These are phyloP conservation scores for Arxiozyma telluris DNA, from an alignment of 1,139 yeast species.

Conservation along the genomic window DNA sequence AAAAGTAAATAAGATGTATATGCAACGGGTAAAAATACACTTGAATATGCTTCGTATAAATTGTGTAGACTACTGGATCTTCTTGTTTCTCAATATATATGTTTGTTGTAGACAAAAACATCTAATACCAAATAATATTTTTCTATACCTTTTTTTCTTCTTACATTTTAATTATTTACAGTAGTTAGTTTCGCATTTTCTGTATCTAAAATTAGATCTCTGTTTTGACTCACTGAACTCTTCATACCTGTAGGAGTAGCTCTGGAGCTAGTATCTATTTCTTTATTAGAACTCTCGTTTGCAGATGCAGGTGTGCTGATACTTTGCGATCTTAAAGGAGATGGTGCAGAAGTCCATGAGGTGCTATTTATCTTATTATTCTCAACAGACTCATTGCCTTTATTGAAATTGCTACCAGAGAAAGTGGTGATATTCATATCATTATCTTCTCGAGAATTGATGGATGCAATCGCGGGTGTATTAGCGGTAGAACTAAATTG, in stretches of 20 bases:
- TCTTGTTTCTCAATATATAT: neutral
- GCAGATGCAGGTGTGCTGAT: neutral
- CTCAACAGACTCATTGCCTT: neutral
- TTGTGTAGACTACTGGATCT: neutral
- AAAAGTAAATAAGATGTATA: neutral
- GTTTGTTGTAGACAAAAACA: neutral
- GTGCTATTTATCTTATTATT: conserved; percentile 4
- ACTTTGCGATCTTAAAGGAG: neutral
- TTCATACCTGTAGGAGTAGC: neutral
- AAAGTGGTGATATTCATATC: neutral
- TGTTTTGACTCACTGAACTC: neutral
- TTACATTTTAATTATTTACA: conserved; percentile 13
- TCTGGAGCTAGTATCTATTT: neutral
- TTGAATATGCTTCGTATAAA: neutral
- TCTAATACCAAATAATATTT: too few species aligned
- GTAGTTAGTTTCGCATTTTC: conserved; percentile 27
- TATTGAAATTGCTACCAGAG: neutral
- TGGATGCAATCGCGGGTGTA: conserved; percentile 24
- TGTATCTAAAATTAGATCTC: conserved; percentile 23
- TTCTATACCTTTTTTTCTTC: neutral
- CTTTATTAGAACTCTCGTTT: neutral
- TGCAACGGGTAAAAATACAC: neutral
- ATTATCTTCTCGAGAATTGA: conserved; percentile 1
- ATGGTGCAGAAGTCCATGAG: neutral
- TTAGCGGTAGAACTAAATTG: conserved; percentile 52